Percentiles rank a stretch among this genome's conserved stretches.
Conservation (phyloP, 1,284 basidiomycete species). For the Naganishia cerealis region DNA sequence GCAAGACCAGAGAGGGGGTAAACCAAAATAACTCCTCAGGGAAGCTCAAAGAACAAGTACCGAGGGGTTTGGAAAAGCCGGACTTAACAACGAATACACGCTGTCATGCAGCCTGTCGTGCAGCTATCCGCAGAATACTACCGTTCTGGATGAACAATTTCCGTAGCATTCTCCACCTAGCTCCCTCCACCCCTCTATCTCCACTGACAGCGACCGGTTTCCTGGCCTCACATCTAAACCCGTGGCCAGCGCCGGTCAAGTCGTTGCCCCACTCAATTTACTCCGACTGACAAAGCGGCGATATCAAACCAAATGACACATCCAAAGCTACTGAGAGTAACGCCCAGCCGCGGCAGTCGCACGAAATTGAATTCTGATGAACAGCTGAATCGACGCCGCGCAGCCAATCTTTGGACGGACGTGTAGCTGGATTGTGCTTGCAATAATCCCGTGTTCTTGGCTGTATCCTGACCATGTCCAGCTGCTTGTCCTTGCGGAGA, state of each 20-base stretch:
- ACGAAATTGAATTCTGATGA: background rate
- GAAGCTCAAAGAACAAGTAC: background rate
- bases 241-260: too few relatives aligned
- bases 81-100: background rate
- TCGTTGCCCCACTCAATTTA: too few relatives aligned
- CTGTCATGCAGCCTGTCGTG: too few relatives aligned
- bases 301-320: background rate
- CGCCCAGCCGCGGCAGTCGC: background rate
- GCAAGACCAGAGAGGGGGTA: background rate
- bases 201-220: background rate
- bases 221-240: too few relatives aligned
- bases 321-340: background rate
- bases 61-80: conserved; percentile 4
- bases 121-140: background rate
- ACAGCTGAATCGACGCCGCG: background rate
- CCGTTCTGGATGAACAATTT: background rate
- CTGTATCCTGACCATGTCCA: background rate
- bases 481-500: background rate
- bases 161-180: background rate
- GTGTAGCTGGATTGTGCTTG: background rate
- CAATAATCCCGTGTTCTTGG: too few relatives aligned
- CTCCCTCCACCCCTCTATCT: background rate
- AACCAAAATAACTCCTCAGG: background rate
- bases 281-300: too few relatives aligned
- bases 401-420: background rate